A percentile compares a stretch with the other conserved stretches of the same genome.
These are phyloP conservation scores for Cryptosporidium felis DNA, from an alignment of 169 alveolate species.

Conservation along the genomic window DNA sequence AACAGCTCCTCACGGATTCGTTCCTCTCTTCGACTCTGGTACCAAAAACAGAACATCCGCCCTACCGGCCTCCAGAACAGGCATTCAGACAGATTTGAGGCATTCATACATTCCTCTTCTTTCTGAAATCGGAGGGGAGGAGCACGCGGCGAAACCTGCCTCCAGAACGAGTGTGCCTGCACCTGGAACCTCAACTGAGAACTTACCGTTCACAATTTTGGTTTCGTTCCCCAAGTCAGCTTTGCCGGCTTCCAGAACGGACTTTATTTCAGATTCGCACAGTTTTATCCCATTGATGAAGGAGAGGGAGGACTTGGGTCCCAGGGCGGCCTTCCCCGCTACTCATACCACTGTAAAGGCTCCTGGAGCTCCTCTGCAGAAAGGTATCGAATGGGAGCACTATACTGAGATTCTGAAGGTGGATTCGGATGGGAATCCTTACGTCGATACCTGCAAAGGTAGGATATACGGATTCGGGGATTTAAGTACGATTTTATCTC, in stretches of 20 bases:
- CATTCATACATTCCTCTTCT: slow-evolving; percentile 8
- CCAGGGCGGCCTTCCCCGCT: slow-evolving; percentile 65
- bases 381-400: slow-evolving; percentile 40
- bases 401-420: slow-evolving; percentile 3
- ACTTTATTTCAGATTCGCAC: neutral
- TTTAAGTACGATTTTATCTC: slow-evolving; percentile 15
- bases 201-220: slow-evolving; percentile 24
- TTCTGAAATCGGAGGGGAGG: neutral
- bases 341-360: slow-evolving; percentile 33
- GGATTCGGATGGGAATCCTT: slow-evolving; percentile 48
- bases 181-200: slow-evolving; percentile 40
- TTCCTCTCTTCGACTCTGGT: slow-evolving; percentile 4
- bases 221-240: slow-evolving; percentile 56
- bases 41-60: neutral
- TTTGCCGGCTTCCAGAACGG: slow-evolving; percentile 37
- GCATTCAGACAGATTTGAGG: neutral
- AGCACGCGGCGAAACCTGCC: slow-evolving; percentile 65
- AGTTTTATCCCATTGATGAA: neutral
- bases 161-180: slow-evolving; percentile 44
- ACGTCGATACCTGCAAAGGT: slow-evolving; percentile 36
- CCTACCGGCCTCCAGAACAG: slow-evolving; percentile 24
- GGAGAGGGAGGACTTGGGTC: slow-evolving; percentile 24
- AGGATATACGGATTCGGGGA: slow-evolving; percentile 55
- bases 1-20: slow-evolving; percentile 16
- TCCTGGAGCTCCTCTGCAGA: slow-evolving; percentile 15